Percentiles rank a stretch among this genome's conserved stretches.
Evolutionary conservation across 2,329 filamentous ascomycete genomes (phyloP).

Genomic region (Fusarium denticulatum): DNA sequence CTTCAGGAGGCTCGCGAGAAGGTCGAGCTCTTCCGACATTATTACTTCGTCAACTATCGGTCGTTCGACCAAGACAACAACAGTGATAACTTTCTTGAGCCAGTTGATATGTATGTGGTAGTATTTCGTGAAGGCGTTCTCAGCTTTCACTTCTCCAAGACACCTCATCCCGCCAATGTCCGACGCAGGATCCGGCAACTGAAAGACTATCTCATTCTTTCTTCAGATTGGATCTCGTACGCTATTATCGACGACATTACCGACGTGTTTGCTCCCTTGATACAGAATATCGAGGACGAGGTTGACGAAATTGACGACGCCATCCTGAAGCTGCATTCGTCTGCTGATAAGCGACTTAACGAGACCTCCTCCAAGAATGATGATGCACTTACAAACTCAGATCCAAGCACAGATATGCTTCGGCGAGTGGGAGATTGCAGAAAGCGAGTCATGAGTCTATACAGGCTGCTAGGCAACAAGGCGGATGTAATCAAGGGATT

Average conservation of each 20-base stretch:
- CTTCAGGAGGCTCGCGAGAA: conserved; percentile 98
- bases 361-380: conserved; percentile 59
- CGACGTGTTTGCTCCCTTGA: conserved; percentile 92
- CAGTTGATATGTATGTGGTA: conserved; percentile 96
- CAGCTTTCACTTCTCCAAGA: conserved; percentile 97
- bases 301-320: conserved; percentile 96
- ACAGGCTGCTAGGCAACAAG: conserved; percentile 93
- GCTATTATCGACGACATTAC: conserved; percentile 98
- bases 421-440: conserved; percentile 91
- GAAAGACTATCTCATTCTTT: conserved; percentile 91
- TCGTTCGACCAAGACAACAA: conserved; percentile 95
- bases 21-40: conserved; percentile 95
- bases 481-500: conserved; percentile 99
- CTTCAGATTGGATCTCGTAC: conserved; percentile 98
- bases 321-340: conserved; percentile 83
- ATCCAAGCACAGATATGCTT: conserved; percentile 81
- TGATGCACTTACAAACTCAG: conserved; percentile 55
- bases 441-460: conserved; percentile 97
- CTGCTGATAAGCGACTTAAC: conserved; percentile 55
- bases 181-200: conserved; percentile 92
- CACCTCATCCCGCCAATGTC: conserved; percentile 95
- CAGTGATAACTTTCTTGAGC: conserved; percentile 90
- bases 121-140: conserved; percentile 96
- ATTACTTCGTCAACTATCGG: conserved; percentile 99
- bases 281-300: conserved; percentile 92